phyloP scores from a whole-genome alignment of 2,329 filamentous ascomycete genomes.

The Exophiala spinifera region DNA sequence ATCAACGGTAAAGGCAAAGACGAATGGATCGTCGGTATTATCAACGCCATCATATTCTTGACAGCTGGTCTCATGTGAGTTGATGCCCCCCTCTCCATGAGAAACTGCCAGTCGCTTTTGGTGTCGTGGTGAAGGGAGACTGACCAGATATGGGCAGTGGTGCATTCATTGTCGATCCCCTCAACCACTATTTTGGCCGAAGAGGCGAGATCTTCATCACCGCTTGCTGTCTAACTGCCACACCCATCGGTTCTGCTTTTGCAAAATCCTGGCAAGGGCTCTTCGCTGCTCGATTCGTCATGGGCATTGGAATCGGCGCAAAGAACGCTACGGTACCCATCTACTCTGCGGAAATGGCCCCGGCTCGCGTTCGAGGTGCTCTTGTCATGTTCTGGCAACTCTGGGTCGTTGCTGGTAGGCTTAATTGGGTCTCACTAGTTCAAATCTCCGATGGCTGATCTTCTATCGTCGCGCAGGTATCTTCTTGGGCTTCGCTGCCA shows the following conservation, averaged over 20 bases:
- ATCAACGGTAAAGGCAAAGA: constrained; percentile 24
- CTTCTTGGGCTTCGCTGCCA: constrained; percentile 64
- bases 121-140: neutral
- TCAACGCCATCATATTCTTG: constrained; percentile 42
- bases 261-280: constrained; percentile 39
- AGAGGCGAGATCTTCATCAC: constrained; percentile 39
- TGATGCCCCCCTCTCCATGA: too few relatives aligned
- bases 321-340: constrained; percentile 47
- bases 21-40: constrained; percentile 39
- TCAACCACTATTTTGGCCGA: constrained; percentile 34
- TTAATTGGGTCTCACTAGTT: neutral
- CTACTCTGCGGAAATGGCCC: constrained; percentile 48
- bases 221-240: constrained; percentile 35
- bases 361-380: constrained; percentile 50
- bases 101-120: too few relatives aligned
- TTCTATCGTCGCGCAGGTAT: constrained; percentile 52
- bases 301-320: constrained; percentile 42
- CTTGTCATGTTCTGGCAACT: constrained; percentile 55
- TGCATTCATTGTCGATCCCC: constrained; percentile 36
- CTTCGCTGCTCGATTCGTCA: constrained; percentile 41
- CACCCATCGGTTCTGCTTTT: constrained; percentile 38
- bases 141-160: constrained; percentile 21
- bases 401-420: constrained; percentile 48
- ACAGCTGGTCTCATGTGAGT: constrained; percentile 36
- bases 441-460: constrained; percentile 42